Conservation (phyloP, 495 filamentous ascomycete genomes). For the Lophiostoma macrostomum region DNA sequence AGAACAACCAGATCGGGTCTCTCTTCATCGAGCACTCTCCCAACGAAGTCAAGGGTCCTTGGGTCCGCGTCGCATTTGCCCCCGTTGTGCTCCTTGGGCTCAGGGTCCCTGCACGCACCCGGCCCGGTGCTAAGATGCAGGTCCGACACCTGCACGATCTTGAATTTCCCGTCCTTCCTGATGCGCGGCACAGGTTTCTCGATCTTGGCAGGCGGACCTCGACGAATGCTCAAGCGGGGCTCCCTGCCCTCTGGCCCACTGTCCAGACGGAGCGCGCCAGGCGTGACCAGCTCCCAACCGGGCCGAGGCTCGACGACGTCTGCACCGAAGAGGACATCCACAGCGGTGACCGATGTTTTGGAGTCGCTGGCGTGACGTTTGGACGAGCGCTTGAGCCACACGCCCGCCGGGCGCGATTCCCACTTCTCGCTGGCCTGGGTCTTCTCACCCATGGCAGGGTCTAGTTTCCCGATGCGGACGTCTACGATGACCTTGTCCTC, state of each 20-base stretch:
- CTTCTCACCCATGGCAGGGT: slow-evolving; percentile 62
- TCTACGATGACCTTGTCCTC: slow-evolving; percentile 82
- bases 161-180: slow-evolving; percentile 86
- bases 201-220: slow-evolving; percentile 58
- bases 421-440: slow-evolving; percentile 62
- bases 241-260: slow-evolving; percentile 57
- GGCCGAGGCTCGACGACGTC: slow-evolving; percentile 87
- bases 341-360: slow-evolving; percentile 69
- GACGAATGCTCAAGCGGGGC: slow-evolving; percentile 70
- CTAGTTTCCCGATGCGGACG: slow-evolving; percentile 71
- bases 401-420: slow-evolving; percentile 74
- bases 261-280: slow-evolving; percentile 66
- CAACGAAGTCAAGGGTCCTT: slow-evolving; percentile 86
- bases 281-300: slow-evolving; percentile 70
- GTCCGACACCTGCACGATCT: slow-evolving; percentile 93
- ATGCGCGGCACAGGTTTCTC: slow-evolving; percentile 71
- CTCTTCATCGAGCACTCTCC: slow-evolving; percentile 78
- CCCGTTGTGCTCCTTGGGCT: slow-evolving; percentile 67
- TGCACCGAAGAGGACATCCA: slow-evolving; percentile 89
- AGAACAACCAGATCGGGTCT: slow-evolving; percentile 88
- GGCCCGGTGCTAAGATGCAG: slow-evolving; percentile 87
- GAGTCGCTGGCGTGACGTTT: slow-evolving; percentile 77
- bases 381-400: slow-evolving; percentile 82
- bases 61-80: slow-evolving; percentile 86
- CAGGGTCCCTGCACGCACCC: slow-evolving; percentile 76